phyloP scores from a whole-genome alignment of 73 alveolate species.

The Paramecium octaurelia region DNA sequence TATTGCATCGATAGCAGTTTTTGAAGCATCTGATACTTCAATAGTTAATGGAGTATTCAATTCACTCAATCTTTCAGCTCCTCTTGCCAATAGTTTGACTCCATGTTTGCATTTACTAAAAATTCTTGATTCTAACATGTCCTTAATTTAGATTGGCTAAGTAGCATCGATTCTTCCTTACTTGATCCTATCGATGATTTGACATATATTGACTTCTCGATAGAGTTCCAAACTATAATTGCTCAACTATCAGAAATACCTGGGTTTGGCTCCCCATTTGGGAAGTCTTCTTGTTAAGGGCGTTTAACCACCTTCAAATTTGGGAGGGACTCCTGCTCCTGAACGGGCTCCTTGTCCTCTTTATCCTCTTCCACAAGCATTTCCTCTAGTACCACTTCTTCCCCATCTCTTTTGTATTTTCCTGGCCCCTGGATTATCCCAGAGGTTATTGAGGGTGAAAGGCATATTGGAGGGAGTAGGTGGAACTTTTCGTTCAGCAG shows the following conservation, averaged over 20 bases:
- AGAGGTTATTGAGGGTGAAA: conserved; percentile 68
- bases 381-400: conserved; percentile 82
- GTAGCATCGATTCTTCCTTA: conserved; percentile 80
- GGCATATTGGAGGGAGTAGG: conserved; percentile 48
- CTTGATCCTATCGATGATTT: conserved; percentile 70
- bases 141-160: conserved; percentile 77
- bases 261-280: conserved; percentile 71
- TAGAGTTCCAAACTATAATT: conserved; percentile 44
- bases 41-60: conserved; percentile 67
- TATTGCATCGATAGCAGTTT: conserved; percentile 72
- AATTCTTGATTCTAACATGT: conserved; percentile 74
- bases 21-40: conserved; percentile 85
- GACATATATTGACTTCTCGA: conserved; percentile 63
- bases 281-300: conserved; percentile 77
- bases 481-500: conserved; percentile 25
- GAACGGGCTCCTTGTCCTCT: conserved; percentile 80
- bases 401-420: conserved; percentile 71
- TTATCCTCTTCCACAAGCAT: conserved; percentile 85
- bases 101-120: conserved; percentile 73
- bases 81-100: conserved; percentile 78
- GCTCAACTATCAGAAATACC: not conserved
- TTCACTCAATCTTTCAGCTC: conserved; percentile 62
- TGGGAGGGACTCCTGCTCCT: conserved; percentile 75
- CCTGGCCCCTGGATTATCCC: conserved; percentile 86
- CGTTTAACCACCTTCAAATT: conserved; percentile 89